phyloP scores from a whole-genome alignment of 331 rosid species.

The Acacia concinna region DNA sequence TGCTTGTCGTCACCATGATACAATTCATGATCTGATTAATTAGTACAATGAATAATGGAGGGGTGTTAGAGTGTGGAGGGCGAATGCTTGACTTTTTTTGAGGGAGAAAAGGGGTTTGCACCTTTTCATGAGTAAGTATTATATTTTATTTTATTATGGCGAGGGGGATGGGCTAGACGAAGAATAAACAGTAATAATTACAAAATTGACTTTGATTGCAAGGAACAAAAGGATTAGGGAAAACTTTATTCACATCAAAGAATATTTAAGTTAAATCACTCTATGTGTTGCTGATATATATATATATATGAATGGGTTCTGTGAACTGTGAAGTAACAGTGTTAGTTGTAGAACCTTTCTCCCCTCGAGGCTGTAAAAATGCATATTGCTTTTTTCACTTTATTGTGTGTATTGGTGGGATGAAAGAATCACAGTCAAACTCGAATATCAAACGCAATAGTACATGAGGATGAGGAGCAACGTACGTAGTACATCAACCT shows the following conservation, averaged over 20 bases:
- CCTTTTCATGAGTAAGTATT: not conserved
- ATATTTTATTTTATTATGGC: not conserved
- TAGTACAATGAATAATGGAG: not conserved
- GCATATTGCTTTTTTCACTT: not conserved
- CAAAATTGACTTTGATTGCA: constrained; percentile 31
- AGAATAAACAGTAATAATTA: constrained; percentile 30
- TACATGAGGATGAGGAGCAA: no score
- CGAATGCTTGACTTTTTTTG: constrained; percentile 1
- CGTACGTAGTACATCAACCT: not conserved
- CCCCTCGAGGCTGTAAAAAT: not conserved
- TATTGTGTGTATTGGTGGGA: not conserved
- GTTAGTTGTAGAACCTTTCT: not conserved
- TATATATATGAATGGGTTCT: constrained; percentile 17
- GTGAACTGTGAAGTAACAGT: constrained; percentile 23
- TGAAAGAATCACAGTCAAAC: constrained; percentile 14
- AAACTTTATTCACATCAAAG: constrained; percentile 25
- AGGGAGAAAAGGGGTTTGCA: not conserved
- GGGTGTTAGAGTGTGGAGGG: constrained; percentile 8
- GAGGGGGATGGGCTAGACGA: not conserved
- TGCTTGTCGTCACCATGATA: constrained; percentile 7
- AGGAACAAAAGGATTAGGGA: constrained; percentile 23
- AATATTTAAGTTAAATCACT: constrained; percentile 13
- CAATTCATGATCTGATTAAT: constrained; percentile 5
- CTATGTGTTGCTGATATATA: not conserved
- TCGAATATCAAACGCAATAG: constrained; percentile 2